Percentiles rank a stretch among this genome's conserved stretches.
These are phyloP conservation scores for Phytophthora syringae DNA, from an alignment of 352 stramenopile genomes.

Conservation along the genomic window DNA sequence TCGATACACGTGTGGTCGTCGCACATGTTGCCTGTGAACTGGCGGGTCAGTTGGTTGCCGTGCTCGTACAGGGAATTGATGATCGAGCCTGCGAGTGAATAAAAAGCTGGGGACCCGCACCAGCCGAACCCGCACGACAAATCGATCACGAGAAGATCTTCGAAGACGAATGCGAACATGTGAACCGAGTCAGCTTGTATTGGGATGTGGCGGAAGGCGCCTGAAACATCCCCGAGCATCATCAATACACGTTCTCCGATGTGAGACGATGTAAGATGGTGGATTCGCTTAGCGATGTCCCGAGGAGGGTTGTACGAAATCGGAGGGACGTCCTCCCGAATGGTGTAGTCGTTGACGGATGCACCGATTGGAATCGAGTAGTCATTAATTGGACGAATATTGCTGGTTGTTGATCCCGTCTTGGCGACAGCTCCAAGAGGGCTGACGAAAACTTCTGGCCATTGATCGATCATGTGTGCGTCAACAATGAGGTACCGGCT, in stretches of 20 bases:
- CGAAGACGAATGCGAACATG: conserved; percentile 31
- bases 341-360: conserved; percentile 27
- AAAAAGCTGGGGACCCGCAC: conserved; percentile 33
- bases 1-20: conserved; percentile 33
- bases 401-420: conserved; percentile 12
- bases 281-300: conserved; percentile 24
- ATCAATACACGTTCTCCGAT: conserved; percentile 10
- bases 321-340: conserved; percentile 3
- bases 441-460: conserved; percentile 19
- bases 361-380: conserved; percentile 15
- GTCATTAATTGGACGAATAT: conserved; percentile 25
- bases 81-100: conserved; percentile 16
- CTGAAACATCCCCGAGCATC: conserved; percentile 35
- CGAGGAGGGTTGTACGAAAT: conserved; percentile 28
- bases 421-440: conserved; percentile 8
- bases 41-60: neutral
- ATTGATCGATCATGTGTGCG: neutral
- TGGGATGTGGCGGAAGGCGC: conserved; percentile 39
- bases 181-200: conserved; percentile 29
- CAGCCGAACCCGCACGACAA: conserved; percentile 25
- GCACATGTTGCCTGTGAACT: conserved; percentile 27
- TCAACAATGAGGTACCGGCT: conserved; percentile 14
- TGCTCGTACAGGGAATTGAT: conserved; percentile 30
- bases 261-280: conserved; percentile 11
- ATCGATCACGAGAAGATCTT: conserved; percentile 26